These are phyloP conservation scores for Fusarium transvaalense DNA, from an alignment of 2,329 filamentous ascomycete species.

Conservation along the genomic window DNA sequence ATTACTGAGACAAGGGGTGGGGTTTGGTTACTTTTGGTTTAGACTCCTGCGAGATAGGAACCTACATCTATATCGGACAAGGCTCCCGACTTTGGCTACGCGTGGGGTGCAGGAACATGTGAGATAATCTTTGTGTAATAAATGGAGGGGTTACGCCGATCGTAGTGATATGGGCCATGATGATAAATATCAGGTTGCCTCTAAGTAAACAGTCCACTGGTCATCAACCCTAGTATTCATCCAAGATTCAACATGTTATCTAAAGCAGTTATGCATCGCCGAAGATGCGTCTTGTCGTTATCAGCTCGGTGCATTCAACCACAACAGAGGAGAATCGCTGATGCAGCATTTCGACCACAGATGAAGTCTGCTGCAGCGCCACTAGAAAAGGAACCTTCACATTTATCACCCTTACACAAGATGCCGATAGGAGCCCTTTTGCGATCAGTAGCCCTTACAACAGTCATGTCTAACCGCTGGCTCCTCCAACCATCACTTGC, in stretches of 20 bases:
- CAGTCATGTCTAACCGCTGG: constrained; percentile 46
- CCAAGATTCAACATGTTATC: constrained; percentile 20
- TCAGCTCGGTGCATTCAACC: not conserved
- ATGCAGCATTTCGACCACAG: constrained; percentile 20
- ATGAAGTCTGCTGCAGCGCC: not conserved
- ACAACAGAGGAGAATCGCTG: not conserved
- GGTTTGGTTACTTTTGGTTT: not conserved
- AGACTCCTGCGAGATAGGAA: constrained; percentile 16
- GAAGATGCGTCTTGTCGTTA: not conserved
- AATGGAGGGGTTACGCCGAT: not conserved
- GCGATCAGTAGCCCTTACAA: constrained; percentile 46
- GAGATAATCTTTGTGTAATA: not conserved
- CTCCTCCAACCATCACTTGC: constrained; percentile 45
- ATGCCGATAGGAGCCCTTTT: constrained; percentile 43
- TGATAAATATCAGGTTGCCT: constrained; percentile 1
- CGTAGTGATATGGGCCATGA: no score
- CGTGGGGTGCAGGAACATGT: not conserved
- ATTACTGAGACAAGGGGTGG: not conserved
- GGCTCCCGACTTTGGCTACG: constrained; percentile 7
- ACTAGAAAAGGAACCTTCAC: not conserved
- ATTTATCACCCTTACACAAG: constrained; percentile 37
- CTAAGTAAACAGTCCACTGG: no score
- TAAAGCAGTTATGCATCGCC: not conserved
- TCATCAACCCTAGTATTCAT: rapidly evolving
- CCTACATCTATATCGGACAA: constrained; percentile 18